Conservation (phyloP, 202 grass and related monocot species). For the Carex sylvatica region DNA sequence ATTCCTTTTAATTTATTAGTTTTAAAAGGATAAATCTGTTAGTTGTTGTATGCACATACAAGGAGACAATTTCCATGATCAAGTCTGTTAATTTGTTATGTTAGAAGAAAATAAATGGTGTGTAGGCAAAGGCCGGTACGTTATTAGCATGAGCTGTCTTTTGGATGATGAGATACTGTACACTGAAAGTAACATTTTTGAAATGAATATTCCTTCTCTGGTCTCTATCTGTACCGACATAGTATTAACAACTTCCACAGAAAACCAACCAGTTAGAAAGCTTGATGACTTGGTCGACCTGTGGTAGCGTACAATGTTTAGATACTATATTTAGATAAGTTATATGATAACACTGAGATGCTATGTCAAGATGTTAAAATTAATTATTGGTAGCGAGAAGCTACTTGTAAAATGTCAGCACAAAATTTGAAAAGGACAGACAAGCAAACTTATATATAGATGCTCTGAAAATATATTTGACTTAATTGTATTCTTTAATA, state of each 20-base stretch:
- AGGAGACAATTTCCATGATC: background rate
- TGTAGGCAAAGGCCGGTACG: background rate
- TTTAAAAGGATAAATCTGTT: background rate
- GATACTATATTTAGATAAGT: background rate
- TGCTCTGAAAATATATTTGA: background rate
- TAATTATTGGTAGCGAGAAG: background rate
- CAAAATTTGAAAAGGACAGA: background rate
- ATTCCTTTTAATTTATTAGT: background rate
- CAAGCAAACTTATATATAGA: background rate
- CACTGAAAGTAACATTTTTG: background rate
- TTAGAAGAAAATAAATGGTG: background rate
- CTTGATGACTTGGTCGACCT: slow-evolving; percentile 1
- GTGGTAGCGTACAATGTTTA: background rate
- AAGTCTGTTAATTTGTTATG: background rate
- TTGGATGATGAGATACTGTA: background rate
- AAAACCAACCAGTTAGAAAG: background rate
- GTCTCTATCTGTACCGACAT: background rate
- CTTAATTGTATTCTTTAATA: background rate
- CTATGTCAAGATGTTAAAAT: background rate
- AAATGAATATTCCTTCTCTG: background rate
- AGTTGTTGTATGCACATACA: background rate
- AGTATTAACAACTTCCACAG: background rate
- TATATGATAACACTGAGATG: background rate
- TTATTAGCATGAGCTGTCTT: background rate
- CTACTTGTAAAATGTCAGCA: slow-evolving; percentile 4